Conservation (phyloP, 2,329 filamentous ascomycete species). For the Cercospora sp. region DNA sequence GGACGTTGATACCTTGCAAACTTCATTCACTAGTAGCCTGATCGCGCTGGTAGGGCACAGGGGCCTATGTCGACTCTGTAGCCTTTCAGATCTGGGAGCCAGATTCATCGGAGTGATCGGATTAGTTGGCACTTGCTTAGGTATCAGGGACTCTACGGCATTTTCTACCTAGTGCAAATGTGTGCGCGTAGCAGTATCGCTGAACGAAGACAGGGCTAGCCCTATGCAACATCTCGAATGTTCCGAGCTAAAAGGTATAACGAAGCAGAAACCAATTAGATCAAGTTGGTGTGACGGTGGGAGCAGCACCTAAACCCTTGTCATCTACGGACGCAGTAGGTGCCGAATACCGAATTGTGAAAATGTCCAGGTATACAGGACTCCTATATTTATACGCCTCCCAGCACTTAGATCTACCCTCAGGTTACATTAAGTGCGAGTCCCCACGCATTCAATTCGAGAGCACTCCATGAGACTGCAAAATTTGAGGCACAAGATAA, state of each 20-base stretch:
- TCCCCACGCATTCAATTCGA: background rate
- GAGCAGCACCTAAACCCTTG: background rate
- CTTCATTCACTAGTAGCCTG: background rate
- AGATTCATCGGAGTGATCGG: background rate
- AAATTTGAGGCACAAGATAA: background rate
- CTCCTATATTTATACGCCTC: background rate
- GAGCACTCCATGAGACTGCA: background rate
- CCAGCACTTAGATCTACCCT: background rate
- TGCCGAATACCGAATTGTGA: background rate
- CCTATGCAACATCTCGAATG: background rate
- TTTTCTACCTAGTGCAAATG: background rate
- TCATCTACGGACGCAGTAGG: background rate
- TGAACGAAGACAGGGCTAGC: background rate
- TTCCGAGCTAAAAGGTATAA: background rate
- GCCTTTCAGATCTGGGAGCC: background rate
- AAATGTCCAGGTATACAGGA: background rate
- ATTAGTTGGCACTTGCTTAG: background rate
- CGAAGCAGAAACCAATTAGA: background rate
- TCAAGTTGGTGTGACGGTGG: background rate
- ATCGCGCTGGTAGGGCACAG: background rate
- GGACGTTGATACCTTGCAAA: background rate
- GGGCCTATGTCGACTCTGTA: background rate
- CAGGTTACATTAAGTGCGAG: background rate
- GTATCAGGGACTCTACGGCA: background rate
- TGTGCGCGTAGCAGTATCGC: background rate